Evolutionary conservation across 495 filamentous ascomycete species (phyloP).

Genomic region (Aspergillus ellipticus): DNA sequence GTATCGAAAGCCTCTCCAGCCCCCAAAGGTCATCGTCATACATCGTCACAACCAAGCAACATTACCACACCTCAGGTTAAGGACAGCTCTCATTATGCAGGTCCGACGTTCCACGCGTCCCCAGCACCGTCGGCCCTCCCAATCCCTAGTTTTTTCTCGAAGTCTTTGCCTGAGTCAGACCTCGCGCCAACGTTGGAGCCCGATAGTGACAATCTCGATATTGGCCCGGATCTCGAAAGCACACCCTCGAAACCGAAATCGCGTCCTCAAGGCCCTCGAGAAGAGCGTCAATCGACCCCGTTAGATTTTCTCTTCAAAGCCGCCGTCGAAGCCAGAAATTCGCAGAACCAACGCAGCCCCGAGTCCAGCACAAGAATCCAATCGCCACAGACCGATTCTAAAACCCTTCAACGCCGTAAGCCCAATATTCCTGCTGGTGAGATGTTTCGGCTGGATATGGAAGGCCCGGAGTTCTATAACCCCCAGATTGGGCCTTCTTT

Average conservation of each 20-base stretch:
- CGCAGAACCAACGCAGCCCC: slow-evolving; percentile 38
- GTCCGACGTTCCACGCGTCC: slow-evolving; percentile 92
- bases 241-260: slow-evolving; percentile 42
- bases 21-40: slow-evolving; percentile 29
- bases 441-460: slow-evolving; percentile 66
- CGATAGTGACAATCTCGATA: slow-evolving; percentile 36
- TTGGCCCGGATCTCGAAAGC: slow-evolving; percentile 29
- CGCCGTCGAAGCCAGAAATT: slow-evolving; percentile 60
- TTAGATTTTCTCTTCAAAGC: slow-evolving; percentile 87
- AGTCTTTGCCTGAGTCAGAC: slow-evolving; percentile 61
- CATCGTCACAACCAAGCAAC: slow-evolving; percentile 29
- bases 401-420: slow-evolving; percentile 24
- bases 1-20: slow-evolving; percentile 26
- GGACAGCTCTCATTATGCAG: slow-evolving; percentile 68
- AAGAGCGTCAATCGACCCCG: slow-evolving; percentile 62
- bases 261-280: slow-evolving; percentile 21
- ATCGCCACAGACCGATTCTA: slow-evolving; percentile 38
- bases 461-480: slow-evolving; percentile 43
- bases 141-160: slow-evolving; percentile 88
- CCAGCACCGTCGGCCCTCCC: slow-evolving; percentile 91
- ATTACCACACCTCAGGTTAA: slow-evolving; percentile 47
- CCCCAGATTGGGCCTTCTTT: slow-evolving; percentile 59
- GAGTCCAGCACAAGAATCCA: slow-evolving; percentile 36
- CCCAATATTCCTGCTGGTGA: slow-evolving; percentile 42
- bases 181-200: slow-evolving; percentile 34